Base-by-base conservation (phyloP, 768 basidiomycete species). In the Tylopilus rubrobrunneus region DNA sequence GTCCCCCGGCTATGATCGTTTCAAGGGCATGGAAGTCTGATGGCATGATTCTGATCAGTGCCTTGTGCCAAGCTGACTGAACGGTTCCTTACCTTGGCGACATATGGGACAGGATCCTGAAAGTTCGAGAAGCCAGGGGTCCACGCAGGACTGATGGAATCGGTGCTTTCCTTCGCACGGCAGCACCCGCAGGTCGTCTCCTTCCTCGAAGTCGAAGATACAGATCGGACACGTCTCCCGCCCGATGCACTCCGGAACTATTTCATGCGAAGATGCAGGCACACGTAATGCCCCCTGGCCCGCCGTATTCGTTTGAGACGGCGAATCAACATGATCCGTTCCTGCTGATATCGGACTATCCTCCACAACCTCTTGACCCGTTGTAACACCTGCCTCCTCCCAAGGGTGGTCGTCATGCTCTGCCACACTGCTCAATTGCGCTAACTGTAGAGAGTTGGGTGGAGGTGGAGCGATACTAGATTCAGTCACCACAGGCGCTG, bases 201-300 rank as follows among this genome's bases (percentile, higher is more conserved):
- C 95, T 56, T 90, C 87, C 67, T 94, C 89, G 62, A 98, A 98
- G 61, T 96, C 93, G 43, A 91, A 78, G 55, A 98, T 87, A 69
- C 95, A 98, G 56, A 98, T 98, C 5, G 95, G 94, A 72, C 95
- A 98, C 12, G 87, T 92, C 69, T 93, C 89, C 37, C 82, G 80
- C 5, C 88, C 88, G 34, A 91, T 89, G 14, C 80, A 77, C 37
- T 78, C 82, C 2, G 85, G 86, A 48, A 82, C 72, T 25, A 62
- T 61, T 33, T 62, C 56, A 17, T 34, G 53, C 21, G 52, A 3
- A 34, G 51, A 45, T 21, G 43, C n/a, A 23, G 55, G 27, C 21
- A 42, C 15, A 15, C 25, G 44, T 15, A 49, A 46, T 44, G 42
- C 17, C 14, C 39, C 49, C 6, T 23, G 36, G 9, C 57, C 45